phyloP scores from a whole-genome alignment of 805 yeast genomes.

The Cyberlindnera mississippiensis region DNA sequence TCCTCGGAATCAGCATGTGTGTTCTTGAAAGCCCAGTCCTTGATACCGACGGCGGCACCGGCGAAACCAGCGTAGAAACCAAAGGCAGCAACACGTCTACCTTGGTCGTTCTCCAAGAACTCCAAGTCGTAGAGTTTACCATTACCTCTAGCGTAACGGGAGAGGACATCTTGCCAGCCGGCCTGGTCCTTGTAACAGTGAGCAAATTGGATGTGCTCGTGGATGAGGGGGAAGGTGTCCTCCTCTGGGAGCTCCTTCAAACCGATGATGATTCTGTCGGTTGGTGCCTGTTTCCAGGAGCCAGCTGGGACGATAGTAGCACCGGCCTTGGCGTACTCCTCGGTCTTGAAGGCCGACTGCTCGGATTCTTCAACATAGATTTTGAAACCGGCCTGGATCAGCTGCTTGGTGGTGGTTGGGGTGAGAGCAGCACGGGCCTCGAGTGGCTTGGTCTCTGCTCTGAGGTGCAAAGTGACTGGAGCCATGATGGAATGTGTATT shows the following conservation, averaged over 20 bases:
- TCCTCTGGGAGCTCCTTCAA: slow-evolving; percentile 93
- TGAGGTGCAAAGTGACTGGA: slow-evolving; percentile 71
- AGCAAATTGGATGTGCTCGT: slow-evolving; percentile 97
- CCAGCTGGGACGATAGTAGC: slow-evolving; percentile 88
- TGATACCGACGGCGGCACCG: slow-evolving; percentile 95
- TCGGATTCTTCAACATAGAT: slow-evolving; percentile 84
- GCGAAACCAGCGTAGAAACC: slow-evolving; percentile 99
- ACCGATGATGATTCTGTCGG: slow-evolving; percentile 85
- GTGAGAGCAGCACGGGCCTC: slow-evolving; percentile 98
- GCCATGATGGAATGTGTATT: slow-evolving; percentile 15
- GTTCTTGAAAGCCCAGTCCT: slow-evolving; percentile 93
- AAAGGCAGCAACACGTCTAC: slow-evolving; percentile 98
- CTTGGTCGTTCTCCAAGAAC: slow-evolving; percentile 88
- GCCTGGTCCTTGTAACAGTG: slow-evolving; percentile 97
- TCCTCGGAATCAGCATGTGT: slow-evolving; percentile 61
- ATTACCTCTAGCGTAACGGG: slow-evolving; percentile 86
- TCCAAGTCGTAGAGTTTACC: slow-evolving; percentile 92
- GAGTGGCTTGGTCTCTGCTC: slow-evolving; percentile 96
- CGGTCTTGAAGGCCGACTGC: slow-evolving; percentile 72
- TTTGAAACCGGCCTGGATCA: slow-evolving; percentile 83
- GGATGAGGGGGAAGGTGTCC: slow-evolving; percentile 83
- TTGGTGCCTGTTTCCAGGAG: slow-evolving; percentile 90
- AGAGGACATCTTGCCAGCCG: slow-evolving; percentile 92
- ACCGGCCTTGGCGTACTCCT: slow-evolving; percentile 78
- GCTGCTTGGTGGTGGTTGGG: slow-evolving; percentile 81